Conservation (phyloP, 2,329 filamentous ascomycete genomes). For the Paraphaeosphaeria minitans region DNA sequence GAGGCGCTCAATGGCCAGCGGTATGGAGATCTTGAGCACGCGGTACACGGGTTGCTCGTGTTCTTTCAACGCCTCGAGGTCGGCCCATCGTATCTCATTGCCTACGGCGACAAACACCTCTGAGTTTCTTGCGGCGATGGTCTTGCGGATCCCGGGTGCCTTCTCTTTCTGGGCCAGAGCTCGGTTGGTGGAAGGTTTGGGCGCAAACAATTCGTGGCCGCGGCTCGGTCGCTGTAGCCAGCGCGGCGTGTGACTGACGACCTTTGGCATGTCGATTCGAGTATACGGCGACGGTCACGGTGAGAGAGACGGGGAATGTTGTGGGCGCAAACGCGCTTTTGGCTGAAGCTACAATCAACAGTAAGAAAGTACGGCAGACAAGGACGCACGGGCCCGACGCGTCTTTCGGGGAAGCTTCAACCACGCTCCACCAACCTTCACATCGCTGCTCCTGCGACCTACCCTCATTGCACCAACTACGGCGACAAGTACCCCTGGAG, state of each 20-base stretch:
- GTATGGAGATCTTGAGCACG: conserved; percentile 74
- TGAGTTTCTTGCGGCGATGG: conserved; percentile 79
- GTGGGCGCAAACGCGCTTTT: neutral
- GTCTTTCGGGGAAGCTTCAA: conserved; percentile 8
- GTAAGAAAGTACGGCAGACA: neutral
- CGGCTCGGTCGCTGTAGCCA: conserved; percentile 83
- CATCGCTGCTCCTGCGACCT: neutral
- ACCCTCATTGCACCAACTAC: neutral
- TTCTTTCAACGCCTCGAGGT: conserved; percentile 79
- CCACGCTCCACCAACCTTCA: conserved; percentile 10
- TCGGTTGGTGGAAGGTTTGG: conserved; percentile 49
- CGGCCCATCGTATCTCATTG: conserved; percentile 89
- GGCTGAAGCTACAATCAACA: neutral
- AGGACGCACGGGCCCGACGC: conserved; percentile 5
- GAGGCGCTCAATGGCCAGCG: conserved; percentile 83
- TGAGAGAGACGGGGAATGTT: neutral
- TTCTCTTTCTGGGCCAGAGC: conserved; percentile 31
- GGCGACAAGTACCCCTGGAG: neutral
- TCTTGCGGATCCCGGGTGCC: conserved; percentile 56
- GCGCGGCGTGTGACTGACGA: conserved; percentile 81
- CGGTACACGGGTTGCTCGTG: conserved; percentile 34
- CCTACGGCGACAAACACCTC: conserved; percentile 89
- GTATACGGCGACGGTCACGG: neutral
- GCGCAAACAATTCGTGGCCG: conserved; percentile 77
- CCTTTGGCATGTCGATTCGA: conserved; percentile 72